These are phyloP conservation scores for Pichia sp. DNA, from an alignment of 1,139 yeast species.

Conservation along the genomic window DNA sequence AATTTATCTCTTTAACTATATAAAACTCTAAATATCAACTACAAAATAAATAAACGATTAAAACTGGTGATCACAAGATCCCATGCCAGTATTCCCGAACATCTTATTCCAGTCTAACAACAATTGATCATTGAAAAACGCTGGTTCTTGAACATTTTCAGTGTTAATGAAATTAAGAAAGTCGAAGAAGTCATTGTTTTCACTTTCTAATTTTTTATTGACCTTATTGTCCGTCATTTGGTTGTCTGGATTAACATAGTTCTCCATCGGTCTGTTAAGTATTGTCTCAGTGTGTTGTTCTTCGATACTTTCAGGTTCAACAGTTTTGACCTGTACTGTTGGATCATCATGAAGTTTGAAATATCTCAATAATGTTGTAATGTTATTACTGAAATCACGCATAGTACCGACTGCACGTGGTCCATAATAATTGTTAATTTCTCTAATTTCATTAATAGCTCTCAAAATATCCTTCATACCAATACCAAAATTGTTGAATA, in stretches of 20 bases:
- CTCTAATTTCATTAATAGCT: conserved; percentile 29
- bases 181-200: conserved; percentile 6
- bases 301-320: not conserved
- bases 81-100: not conserved
- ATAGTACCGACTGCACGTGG: conserved; percentile 11
- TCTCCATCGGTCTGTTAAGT: not conserved
- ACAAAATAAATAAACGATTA: not conserved
- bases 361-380: conserved; percentile 12
- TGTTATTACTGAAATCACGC: conserved; percentile 19
- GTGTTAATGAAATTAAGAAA: conserved; percentile 9
- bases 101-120: conserved; percentile 16
- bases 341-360: conserved; percentile 17
- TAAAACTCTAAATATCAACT: too few relatives aligned
- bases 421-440: conserved; percentile 13
- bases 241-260: too few relatives aligned
- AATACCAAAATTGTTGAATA: conserved; percentile 23
- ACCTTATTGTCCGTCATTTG: not conserved
- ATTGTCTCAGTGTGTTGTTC: not conserved
- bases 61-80: not conserved
- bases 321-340: not conserved
- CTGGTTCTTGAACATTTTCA: not conserved
- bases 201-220: not conserved
- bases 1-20: too few relatives aligned
- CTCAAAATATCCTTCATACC: conserved; percentile 27
- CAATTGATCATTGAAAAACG: conserved; percentile 7